Evolutionary conservation across 1,284 basidiomycete genomes (phyloP), one percentile per base, ranked within the genome.

Genomic region (Marasmius sp.): DNA sequence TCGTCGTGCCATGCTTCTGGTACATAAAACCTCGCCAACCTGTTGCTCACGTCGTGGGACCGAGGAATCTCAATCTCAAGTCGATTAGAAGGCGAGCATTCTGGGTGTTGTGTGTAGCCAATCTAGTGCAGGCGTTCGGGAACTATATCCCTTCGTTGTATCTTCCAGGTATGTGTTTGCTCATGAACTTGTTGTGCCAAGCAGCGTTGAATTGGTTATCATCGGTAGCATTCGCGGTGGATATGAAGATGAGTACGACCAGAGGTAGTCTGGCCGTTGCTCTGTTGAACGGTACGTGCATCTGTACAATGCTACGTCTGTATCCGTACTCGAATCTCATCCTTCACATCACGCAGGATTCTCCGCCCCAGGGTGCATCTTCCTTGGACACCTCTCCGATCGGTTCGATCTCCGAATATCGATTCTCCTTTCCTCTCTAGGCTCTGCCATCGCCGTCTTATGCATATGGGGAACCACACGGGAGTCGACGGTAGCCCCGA

Each of bases 101-200:
- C 39, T 64, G 60, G 63, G 54, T 64, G 14, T 20, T 64, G 6
- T 62, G 59, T 22, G 41, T 47, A 18, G 60, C 63, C 7, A 62
- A 61, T 41, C 3, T 64, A 27, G 36, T 61, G 22, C 63, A 64
- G 49, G 63, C 49, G 14, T 43, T 64, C 16, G 63, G 60, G 41
- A 64, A 57, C 49, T 64, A 61, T 50, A 37, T 64, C 48, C 63
- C 63, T 47, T 49, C 60, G 33, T 50, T 64, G 53, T 64, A 62
- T 57, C 43, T 64, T 27, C 63, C 63, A 4, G 60, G 63, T 64
- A 16, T 27, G 60, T 52, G 6, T 56, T 45, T n/a, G n/a, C n/a
- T n/a, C n/a, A n/a, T n/a, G n/a, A n/a, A n/a, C n/a, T n/a, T n/a
- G n/a, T n/a, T n/a, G n/a, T n/a, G n/a, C n/a, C n/a, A n/a, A n/a